Evolutionary conservation across 345 rosid genomes (phyloP), one percentile per base, ranked within the genome.

Genomic region (Sisymbrium irio): DNA sequence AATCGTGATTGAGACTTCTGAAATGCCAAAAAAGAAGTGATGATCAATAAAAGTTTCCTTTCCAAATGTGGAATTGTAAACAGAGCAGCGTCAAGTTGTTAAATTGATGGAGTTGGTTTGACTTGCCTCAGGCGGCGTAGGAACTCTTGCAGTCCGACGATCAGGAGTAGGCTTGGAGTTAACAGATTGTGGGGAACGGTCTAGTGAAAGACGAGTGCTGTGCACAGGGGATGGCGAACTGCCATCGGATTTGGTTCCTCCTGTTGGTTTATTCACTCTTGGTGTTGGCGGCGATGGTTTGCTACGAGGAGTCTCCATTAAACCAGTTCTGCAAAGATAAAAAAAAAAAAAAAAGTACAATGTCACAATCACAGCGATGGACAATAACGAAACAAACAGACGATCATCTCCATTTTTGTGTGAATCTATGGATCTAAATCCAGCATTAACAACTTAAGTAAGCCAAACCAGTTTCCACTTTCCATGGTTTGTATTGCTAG

Each of bases 241-340:
- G 67, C 85, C 51, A 49, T 87, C 95, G 45, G 93, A 78, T 77
- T 86, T 93, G 62, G 83, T 46, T 60, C 72, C 83, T 41, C 69
- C 83, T 42, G 87, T 88, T 49, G 83, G 12, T 74, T 81, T 86
- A 71, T 80, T 85, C 33, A 84, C 73, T 81, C 85, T 86, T 3
- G 97, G 86, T 70, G 92, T 73, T 32, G 92, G 88, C 1, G 87
- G 90, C 1, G 93, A 78, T 27, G 83, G 74, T 78, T 89, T 93
- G 82, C 78, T 79, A 60, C 89, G 93, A 92, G 83, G 98, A 68
- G 79, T 86, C 79, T 93, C 98, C 78, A 83, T 83, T 69, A 86
- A 80, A 66, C 86, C 80, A 72, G 98, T 83, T 85, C 98, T 93
- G 17, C 62, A 59, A 56, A 59, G 36, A 40, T 32, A 8, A 57